phyloP scores from a whole-genome alignment of 306 rosid genomes.

The Vigna unguiculata region DNA sequence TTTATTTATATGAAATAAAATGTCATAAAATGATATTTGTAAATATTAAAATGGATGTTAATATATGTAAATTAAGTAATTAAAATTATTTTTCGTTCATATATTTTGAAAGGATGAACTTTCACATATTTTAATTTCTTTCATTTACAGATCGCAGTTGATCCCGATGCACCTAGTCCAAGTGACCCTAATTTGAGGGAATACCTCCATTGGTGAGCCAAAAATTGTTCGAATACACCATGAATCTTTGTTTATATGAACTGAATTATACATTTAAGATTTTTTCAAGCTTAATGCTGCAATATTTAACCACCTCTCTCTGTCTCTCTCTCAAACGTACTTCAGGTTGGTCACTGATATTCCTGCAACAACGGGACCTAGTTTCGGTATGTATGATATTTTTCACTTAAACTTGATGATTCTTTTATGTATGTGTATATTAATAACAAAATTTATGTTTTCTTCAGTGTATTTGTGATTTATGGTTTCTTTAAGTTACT shows the following conservation, averaged over 20 bases:
- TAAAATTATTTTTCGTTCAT: too few relatives aligned
- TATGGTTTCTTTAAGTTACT: too few relatives aligned
- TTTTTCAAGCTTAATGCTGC: neutral
- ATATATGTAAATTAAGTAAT: too few relatives aligned
- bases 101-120: neutral
- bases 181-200: constrained; percentile 53
- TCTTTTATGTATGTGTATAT: neutral
- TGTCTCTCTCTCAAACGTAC: neutral
- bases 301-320: neutral
- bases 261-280: neutral
- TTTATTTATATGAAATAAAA: too few relatives aligned
- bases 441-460: neutral
- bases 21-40: too few relatives aligned
- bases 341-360: constrained; percentile 90
- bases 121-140: neutral
- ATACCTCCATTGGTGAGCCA: constrained; percentile 56
- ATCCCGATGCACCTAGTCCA: constrained; percentile 59
- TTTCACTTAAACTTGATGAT: neutral
- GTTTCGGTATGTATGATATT: constrained; percentile 55
- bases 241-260: neutral
- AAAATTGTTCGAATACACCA: neutral
- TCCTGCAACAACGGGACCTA: constrained; percentile 82
- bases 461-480: too few relatives aligned
- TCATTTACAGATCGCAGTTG: constrained; percentile 40
- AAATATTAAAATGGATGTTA: too few relatives aligned